Evolutionary conservation across 2,329 filamentous ascomycete species (phyloP), one percentile per base, ranked within the genome.

Genomic region (Westerdykella aurantiaca): DNA sequence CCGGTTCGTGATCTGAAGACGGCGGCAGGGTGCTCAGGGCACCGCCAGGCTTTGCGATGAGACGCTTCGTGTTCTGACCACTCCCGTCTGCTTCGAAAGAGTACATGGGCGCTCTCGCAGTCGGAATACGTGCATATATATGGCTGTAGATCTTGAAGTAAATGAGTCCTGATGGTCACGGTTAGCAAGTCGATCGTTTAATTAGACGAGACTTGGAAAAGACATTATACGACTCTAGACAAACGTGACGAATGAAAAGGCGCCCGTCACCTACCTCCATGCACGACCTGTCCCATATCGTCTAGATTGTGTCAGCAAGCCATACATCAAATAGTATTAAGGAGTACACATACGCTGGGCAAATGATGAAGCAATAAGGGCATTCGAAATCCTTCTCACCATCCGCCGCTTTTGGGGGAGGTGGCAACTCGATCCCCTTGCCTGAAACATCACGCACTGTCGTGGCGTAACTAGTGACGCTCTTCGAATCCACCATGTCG

Each of bases 291-390:
- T 58, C 0, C 60, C 57, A 29, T 68, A 67, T 41, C 64, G 49
- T n/a, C 25, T 29, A 29, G 7, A 29, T 10, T 25, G 25, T 7
- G 11, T 29, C 11, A 29, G 25, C 25, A 29, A 12, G 10, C 25
- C 25, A 29, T 29, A 9, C 18, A 21, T 21, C 2, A 7, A 29
- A 29, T 9, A 7, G 25, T 3, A 29, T 29, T 4, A 29, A 9
- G 11, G 25, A 29, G 25, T 12, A 29, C 7, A 10, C 25, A 29
- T 29, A 29, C 25, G 62, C 54, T 3, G 65, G 65, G 38, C 65
- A 68, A 16, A 68, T 66, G n/a, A 66, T 59, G 42, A 57, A 67
- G 41, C 65, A 68, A 43, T 63, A 67, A 1, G 65, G 64, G 38
- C 65, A 68, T 34, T 67, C 65, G 29, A 68, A 68, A 41, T 68